A percentile compares a stretch with the other conserved stretches of the same genome.
Conservation (phyloP, 495 filamentous ascomycete species). For the Xylaria scruposa region DNA sequence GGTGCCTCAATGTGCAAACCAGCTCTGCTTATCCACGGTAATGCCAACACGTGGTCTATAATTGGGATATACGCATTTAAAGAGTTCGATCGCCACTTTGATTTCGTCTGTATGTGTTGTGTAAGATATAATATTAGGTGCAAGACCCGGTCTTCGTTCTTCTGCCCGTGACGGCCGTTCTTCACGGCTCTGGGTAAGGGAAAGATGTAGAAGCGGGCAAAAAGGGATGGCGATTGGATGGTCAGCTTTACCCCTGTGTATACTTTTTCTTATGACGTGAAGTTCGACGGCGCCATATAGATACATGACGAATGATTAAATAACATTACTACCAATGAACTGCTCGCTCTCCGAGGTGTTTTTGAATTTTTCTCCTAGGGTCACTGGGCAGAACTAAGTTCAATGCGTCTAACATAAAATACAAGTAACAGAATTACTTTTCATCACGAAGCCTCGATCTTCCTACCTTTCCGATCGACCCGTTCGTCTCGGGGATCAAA, state of each 20-base stretch:
- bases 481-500: slow-evolving; percentile 91
- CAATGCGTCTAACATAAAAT: slow-evolving; percentile 1
- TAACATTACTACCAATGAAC: slow-evolving; percentile 28
- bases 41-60: slow-evolving; percentile 21
- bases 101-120: slow-evolving; percentile 28
- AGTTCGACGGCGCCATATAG: slow-evolving; percentile 37
- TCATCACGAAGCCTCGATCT: slow-evolving; percentile 44
- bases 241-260: slow-evolving; percentile 24
- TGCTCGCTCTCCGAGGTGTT: slow-evolving; percentile 14
- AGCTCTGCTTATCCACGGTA: slow-evolving; percentile 8
- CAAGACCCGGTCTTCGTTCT: slow-evolving; percentile 13
- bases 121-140: slow-evolving; percentile 30
- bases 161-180: slow-evolving; percentile 10
- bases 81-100: slow-evolving; percentile 8
- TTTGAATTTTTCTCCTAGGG: neutral
- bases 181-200: slow-evolving; percentile 14
- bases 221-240: slow-evolving; percentile 19
- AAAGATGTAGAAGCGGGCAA: slow-evolving; percentile 21
- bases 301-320: slow-evolving; percentile 38
- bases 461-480: slow-evolving; percentile 77
- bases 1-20: neutral
- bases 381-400: neutral
- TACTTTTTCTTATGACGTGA: slow-evolving; percentile 29
- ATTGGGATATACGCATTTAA: slow-evolving; percentile 9
- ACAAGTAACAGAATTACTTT: slow-evolving; percentile 19